Evolutionary conservation across 2,329 filamentous ascomycete genomes (phyloP).

Genomic region (Massarina eburnea): DNA sequence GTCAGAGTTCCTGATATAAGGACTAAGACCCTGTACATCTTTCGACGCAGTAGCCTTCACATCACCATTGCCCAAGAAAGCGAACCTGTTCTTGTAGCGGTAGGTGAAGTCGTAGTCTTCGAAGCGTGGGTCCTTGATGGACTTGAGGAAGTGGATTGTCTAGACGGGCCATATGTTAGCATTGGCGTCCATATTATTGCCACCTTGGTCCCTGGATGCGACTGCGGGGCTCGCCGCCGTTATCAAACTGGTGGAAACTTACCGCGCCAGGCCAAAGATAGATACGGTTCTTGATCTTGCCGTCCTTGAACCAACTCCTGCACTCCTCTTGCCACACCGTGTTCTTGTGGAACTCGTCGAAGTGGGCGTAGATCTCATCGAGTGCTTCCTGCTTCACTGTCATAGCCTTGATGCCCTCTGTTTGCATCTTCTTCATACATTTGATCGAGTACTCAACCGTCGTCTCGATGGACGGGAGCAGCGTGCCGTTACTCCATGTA

Average conservation of each 20-base stretch:
- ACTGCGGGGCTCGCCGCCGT: slow-evolving; percentile 28
- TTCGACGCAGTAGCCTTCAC: slow-evolving; percentile 48
- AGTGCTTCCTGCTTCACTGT: slow-evolving; percentile 34
- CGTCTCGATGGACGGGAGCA: slow-evolving; percentile 50
- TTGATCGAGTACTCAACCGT: slow-evolving; percentile 38
- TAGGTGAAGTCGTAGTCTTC: slow-evolving; percentile 52
- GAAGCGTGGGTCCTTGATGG: slow-evolving; percentile 45
- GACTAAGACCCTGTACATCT: slow-evolving; percentile 45
- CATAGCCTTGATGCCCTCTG: slow-evolving; percentile 34
- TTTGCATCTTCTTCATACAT: slow-evolving; percentile 38
- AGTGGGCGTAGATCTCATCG: slow-evolving; percentile 34
- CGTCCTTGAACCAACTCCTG: slow-evolving; percentile 39
- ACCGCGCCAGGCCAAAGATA: slow-evolving; percentile 38
- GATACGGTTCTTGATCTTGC: slow-evolving; percentile 36
- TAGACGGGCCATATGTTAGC: slow-evolving; percentile 31
- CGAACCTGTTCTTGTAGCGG: slow-evolving; percentile 36
- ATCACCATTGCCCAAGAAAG: slow-evolving; percentile 43
- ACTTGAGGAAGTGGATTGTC: slow-evolving; percentile 41
- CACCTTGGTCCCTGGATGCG: not conserved
- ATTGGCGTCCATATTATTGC: slow-evolving; percentile 6
- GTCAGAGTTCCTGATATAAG: slow-evolving; percentile 50
- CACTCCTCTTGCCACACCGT: slow-evolving; percentile 39
- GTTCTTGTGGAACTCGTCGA: slow-evolving; percentile 32
- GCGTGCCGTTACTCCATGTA: slow-evolving; percentile 49
- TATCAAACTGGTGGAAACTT: slow-evolving; percentile 15